Base-by-base conservation (phyloP, 306 rosid genomes). In the Coriaria nepalensis region DNA sequence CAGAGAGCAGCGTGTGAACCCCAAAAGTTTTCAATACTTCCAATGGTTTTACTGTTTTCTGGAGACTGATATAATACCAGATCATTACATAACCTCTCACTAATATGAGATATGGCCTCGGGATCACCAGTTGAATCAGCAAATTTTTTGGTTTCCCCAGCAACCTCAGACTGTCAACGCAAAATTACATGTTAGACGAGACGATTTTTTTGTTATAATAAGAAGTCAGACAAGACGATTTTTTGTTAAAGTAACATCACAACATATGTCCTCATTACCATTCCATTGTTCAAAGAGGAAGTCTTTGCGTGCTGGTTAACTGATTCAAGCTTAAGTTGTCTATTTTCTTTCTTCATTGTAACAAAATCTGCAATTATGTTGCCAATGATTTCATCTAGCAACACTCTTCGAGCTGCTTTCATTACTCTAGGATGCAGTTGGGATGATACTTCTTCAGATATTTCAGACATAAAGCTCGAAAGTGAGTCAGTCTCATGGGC, bases 371-470 rank as follows among this genome's bases (percentile, higher is more conserved):
- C 78, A 68, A 90, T 85, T 45, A 74, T 59, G 60, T 55, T 74
- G 44, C 95, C 73, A 57, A 90, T 78, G 56, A 90, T 81, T 46
- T 88, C 98, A 71, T 90, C 98, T 9, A 90, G 68, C 68, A 90
- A 63, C 66, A 75, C 92, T 61, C 80, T 85, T 38, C 87, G 98
- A 59, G 95, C 80, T 9, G 94, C 62, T 77, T 82, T 90, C 80
- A 82, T 70, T 55, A 85, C 57, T 49, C 87, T 78, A 14, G 45
- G 53, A 60, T 81, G 93, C 60, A 90, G 75, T 55, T 85, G 93
- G 49, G 84, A 71, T 60, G 94, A 81, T 53, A 90, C 82, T 65
- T 68, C 71, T 61, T 81, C 94, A 8, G 94, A 77, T 53, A 74
- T 68, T 59, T 79, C 93, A 75, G 67, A 59, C 37, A 74, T 42